Evolutionary conservation across 306 rosid species (phyloP).

Genomic region (Dalbergia cochinchinensis): DNA sequence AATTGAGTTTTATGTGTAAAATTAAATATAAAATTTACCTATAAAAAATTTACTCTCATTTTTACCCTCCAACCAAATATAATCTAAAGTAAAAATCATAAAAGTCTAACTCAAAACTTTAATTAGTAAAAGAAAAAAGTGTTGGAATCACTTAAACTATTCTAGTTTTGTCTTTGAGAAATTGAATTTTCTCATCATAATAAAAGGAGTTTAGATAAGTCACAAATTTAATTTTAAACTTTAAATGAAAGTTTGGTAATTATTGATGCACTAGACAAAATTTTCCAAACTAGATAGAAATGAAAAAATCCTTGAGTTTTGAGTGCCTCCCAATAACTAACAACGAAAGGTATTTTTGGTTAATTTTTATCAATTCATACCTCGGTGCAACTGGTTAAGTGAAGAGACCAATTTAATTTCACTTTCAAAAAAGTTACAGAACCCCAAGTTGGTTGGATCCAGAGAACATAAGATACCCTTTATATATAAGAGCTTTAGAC

Average conservation of each 20-base stretch:
- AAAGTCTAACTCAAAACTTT: too few species aligned
- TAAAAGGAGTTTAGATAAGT: neutral
- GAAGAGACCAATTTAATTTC: slow-evolving; percentile 47
- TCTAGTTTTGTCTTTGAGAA: neutral
- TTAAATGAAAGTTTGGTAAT: neutral
- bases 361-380: neutral
- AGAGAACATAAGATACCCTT: slow-evolving; percentile 53
- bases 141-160: too few species aligned
- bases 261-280: neutral
- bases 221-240: neutral
- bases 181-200: neutral
- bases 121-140: too few species aligned
- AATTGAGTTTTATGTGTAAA: too few species aligned
- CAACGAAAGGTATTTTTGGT: neutral
- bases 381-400: slow-evolving; percentile 34
- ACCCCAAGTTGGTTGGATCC: slow-evolving; percentile 50
- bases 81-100: too few species aligned
- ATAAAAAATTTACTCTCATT: too few species aligned
- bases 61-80: too few species aligned
- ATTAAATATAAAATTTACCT: too few species aligned
- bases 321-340: neutral
- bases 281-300: neutral
- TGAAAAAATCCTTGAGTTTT: neutral
- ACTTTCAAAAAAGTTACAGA: slow-evolving; percentile 39
- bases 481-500: slow-evolving; percentile 50